These are phyloP conservation scores for Mucor sp. DNA, from an alignment of 371 early-diverging fungal genomes.

Conservation along the genomic window DNA sequence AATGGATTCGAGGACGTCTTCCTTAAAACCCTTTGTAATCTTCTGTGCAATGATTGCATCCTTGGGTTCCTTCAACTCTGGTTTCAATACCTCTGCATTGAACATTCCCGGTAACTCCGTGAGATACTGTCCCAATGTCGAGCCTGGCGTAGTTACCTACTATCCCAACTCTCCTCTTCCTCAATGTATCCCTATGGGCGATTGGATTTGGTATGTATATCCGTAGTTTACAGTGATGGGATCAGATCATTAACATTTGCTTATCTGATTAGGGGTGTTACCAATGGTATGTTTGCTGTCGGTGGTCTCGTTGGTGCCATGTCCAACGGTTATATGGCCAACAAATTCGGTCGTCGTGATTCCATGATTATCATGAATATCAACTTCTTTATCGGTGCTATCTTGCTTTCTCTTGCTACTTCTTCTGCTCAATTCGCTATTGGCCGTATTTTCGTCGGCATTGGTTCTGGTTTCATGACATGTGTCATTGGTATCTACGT, in stretches of 20 bases:
- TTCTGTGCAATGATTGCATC: constrained; percentile 47
- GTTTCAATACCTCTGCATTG: constrained; percentile 50
- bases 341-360: constrained; percentile 68
- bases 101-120: constrained; percentile 49
- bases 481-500: constrained; percentile 82
- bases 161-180: constrained; percentile 42
- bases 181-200: constrained; percentile 48
- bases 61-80: constrained; percentile 47
- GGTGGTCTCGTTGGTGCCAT: constrained; percentile 81
- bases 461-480: constrained; percentile 82
- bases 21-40: constrained; percentile 33
- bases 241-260: background rate
- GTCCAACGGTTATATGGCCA: constrained; percentile 55
- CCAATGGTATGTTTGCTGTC: constrained; percentile 67
- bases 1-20: constrained; percentile 22
- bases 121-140: constrained; percentile 40
- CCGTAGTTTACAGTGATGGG: background rate
- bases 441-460: constrained; percentile 79
- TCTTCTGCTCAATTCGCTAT: constrained; percentile 8
- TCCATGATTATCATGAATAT: constrained; percentile 67
- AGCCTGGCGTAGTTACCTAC: constrained; percentile 40
- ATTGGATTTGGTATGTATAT: constrained; percentile 53
- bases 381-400: constrained; percentile 67
- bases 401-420: constrained; percentile 52
- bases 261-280: constrained; percentile 56